Evolutionary conservation across 345 rosid genomes (phyloP).

Genomic region (Abelmoschus esculentus): DNA sequence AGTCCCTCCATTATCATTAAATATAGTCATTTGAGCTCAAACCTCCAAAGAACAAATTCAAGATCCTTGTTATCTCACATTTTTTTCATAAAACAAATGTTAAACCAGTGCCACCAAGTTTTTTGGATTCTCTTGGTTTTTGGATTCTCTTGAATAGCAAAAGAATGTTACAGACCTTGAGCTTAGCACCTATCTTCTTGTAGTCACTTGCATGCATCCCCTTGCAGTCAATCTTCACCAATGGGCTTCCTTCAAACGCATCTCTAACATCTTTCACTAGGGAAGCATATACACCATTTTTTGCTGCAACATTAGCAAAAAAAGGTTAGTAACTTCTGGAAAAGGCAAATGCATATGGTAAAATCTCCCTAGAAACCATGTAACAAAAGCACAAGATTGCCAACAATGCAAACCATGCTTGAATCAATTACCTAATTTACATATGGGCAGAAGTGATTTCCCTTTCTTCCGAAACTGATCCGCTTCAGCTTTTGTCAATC

Average conservation of each 20-base stretch:
- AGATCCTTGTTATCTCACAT: not conserved
- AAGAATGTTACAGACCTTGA: constrained; percentile 43
- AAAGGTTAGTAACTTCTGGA: not conserved
- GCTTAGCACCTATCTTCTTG: constrained; percentile 93
- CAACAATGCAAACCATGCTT: not conserved
- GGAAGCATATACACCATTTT: constrained; percentile 74
- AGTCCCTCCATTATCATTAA: not conserved
- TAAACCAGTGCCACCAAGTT: not conserved
- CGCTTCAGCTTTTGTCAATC: constrained; percentile 72
- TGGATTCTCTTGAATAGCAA: not conserved
- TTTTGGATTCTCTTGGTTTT: not conserved
- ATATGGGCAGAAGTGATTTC: constrained; percentile 63
- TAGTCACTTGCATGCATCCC: constrained; percentile 82
- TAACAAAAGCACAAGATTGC: not conserved
- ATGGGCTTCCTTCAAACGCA: constrained; percentile 78
- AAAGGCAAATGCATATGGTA: not conserved
- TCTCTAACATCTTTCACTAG: constrained; percentile 70
- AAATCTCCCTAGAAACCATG: not conserved
- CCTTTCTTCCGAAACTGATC: constrained; percentile 54
- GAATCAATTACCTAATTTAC: constrained; percentile 59
- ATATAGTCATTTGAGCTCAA: not conserved
- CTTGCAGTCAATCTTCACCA: constrained; percentile 75
- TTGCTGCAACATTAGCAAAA: constrained; percentile 42
- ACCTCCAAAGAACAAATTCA: not conserved
- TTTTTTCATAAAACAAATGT: not conserved